Evolutionary conservation across 2,329 filamentous ascomycete genomes (phyloP).

Genomic region (Fonsecaea nubica): DNA sequence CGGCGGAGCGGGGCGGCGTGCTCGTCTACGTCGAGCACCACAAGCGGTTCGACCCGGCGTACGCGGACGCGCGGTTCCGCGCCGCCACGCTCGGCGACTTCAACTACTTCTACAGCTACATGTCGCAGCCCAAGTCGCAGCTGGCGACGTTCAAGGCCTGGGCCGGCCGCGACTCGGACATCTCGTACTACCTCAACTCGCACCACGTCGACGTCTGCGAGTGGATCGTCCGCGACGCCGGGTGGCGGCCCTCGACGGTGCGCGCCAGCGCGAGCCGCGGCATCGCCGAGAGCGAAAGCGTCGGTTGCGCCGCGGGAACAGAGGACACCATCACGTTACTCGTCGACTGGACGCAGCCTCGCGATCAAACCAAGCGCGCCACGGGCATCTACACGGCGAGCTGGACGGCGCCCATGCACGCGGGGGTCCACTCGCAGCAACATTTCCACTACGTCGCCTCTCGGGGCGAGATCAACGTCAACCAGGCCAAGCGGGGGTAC

Average conservation of each 20-base stretch:
- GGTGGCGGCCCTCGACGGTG: slow-evolving; percentile 78
- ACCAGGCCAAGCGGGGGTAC: slow-evolving; percentile 94
- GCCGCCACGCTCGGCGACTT: slow-evolving; percentile 85
- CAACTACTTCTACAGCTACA: slow-evolving; percentile 98
- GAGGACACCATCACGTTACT: slow-evolving; percentile 94
- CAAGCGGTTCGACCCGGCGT: slow-evolving; percentile 93
- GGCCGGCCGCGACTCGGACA: slow-evolving; percentile 90
- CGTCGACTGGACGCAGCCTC: slow-evolving; percentile 76
- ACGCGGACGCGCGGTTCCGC: slow-evolving; percentile 74
- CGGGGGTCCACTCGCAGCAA: slow-evolving; percentile 94
- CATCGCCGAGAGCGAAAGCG: slow-evolving; percentile 66
- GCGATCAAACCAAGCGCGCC: slow-evolving; percentile 64
- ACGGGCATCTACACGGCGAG: slow-evolving; percentile 92
- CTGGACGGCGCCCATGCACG: slow-evolving; percentile 91
- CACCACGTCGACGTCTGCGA: slow-evolving; percentile 94
- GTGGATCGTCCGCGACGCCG: slow-evolving; percentile 84
- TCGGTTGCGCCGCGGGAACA: slow-evolving; percentile 80
- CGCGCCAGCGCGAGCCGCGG: slow-evolving; percentile 79
- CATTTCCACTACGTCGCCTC: slow-evolving; percentile 94
- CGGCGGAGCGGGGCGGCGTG: slow-evolving; percentile 74
- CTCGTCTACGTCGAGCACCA: slow-evolving; percentile 96
- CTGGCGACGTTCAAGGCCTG: slow-evolving; percentile 94
- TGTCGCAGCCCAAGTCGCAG: slow-evolving; percentile 90
- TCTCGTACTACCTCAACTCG: slow-evolving; percentile 94
- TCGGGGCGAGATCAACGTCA: slow-evolving; percentile 83